Conservation (phyloP, 768 basidiomycete species). For the Neoboletus magnificus region DNA sequence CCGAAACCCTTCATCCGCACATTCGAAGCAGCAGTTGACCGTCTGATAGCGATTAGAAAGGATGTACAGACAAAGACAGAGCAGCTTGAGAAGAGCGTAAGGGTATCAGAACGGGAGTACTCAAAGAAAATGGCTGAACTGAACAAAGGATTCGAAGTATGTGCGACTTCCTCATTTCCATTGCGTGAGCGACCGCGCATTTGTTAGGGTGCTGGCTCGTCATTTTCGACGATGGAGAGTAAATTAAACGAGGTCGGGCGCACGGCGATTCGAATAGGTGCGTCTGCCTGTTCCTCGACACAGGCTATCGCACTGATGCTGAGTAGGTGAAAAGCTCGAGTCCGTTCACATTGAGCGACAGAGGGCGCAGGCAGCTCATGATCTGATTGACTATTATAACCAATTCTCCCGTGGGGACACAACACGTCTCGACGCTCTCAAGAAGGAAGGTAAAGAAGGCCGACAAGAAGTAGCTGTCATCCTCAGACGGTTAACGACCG, state of each 20-base stretch:
- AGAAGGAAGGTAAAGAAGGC: constrained; percentile 87
- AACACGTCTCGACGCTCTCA: constrained; percentile 65
- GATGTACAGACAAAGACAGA: constrained; percentile 90
- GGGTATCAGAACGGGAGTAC: constrained; percentile 88
- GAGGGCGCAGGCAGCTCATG: constrained; percentile 90
- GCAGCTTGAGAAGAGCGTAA: constrained; percentile 88
- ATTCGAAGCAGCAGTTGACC: constrained; percentile 89
- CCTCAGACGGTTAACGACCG: constrained; percentile 75
- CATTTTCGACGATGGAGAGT: constrained; percentile 86
- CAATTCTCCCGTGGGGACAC: constrained; percentile 86
- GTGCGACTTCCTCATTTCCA: constrained; percentile 19
- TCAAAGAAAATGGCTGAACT: constrained; percentile 92
- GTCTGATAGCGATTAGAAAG: constrained; percentile 79
- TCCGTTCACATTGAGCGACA: constrained; percentile 89
- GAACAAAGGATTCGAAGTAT: constrained; percentile 89
- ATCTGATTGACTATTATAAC: constrained; percentile 91
- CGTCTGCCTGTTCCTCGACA: not conserved
- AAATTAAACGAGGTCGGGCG: constrained; percentile 92
- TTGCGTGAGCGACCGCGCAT: not conserved
- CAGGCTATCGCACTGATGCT: constrained; percentile 5
- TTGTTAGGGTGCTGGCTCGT: constrained; percentile 75
- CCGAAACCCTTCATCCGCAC: constrained; percentile 90
- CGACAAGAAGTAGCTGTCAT: constrained; percentile 86
- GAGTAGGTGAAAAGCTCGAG: constrained; percentile 89
- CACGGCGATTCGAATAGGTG: constrained; percentile 91